A percentile compares a stretch with the other conserved stretches of the same genome.
These are phyloP conservation scores for Sarocladium kiliense DNA, from an alignment of 2,329 filamentous ascomycete species.

Conservation along the genomic window DNA sequence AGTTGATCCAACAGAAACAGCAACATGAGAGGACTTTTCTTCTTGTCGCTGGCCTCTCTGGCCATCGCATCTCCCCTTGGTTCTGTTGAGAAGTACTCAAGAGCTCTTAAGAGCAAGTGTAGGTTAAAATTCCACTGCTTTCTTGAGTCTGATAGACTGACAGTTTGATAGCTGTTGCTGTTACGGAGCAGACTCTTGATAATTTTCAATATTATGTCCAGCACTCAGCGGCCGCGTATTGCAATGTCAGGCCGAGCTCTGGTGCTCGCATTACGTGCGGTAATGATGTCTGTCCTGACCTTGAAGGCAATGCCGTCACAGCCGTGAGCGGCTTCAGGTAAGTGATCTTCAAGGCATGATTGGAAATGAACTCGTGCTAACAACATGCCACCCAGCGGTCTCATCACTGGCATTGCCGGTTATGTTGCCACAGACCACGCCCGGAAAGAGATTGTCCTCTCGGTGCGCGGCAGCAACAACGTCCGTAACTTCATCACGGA, in stretches of 20 bases:
- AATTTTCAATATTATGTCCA: conserved; percentile 44
- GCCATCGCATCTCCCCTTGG: conserved; percentile 20
- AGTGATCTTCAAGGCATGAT: conserved; percentile 29
- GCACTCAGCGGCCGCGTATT: conserved; percentile 48
- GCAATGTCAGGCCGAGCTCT: conserved; percentile 38
- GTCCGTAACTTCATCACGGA: conserved; percentile 60
- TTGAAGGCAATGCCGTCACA: conserved; percentile 37
- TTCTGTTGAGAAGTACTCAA: conserved; percentile 19
- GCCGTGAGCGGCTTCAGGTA: conserved; percentile 27
- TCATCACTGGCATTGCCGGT: conserved; percentile 39
- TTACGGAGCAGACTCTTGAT: conserved; percentile 27
- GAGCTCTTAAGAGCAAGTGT: conserved; percentile 28
- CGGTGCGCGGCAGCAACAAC: conserved; percentile 54
- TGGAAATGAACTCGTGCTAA: conserved; percentile 18
- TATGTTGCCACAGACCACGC: conserved; percentile 46
- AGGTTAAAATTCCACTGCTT: conserved; percentile 10
- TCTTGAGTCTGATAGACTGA: background rate
- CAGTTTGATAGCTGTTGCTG: background rate
- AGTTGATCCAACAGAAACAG: too few relatives aligned
- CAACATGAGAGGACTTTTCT: background rate
- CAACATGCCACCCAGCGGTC: conserved; percentile 25
- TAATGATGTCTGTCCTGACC: conserved; percentile 36
- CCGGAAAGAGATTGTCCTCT: conserved; percentile 50
- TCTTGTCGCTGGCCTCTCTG: conserved; percentile 20
- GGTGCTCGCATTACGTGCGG: conserved; percentile 38